These are phyloP conservation scores for Trichoderma harzianum DNA, from an alignment of 2,329 filamentous ascomycete species.

Conservation along the genomic window DNA sequence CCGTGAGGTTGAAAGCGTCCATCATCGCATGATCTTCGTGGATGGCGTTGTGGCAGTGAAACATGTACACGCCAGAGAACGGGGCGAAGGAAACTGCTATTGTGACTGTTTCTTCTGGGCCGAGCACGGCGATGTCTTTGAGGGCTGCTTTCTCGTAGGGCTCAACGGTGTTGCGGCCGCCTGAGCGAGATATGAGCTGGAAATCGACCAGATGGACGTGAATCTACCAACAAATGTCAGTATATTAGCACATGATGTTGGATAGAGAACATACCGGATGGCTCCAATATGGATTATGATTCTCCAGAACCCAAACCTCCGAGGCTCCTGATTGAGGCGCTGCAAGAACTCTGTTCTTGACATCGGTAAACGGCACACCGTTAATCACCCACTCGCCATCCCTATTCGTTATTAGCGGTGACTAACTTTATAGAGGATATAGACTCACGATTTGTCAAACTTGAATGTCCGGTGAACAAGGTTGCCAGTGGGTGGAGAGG, in stretches of 20 bases:
- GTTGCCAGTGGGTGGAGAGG: not conserved
- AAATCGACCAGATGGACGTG: not conserved
- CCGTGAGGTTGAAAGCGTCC: not conserved
- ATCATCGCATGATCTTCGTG: not conserved
- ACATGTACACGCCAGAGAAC: not conserved
- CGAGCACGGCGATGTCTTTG: not conserved
- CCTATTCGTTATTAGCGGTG: not conserved
- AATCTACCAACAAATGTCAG: not conserved
- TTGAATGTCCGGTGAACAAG: not conserved
- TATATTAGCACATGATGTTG: not conserved
- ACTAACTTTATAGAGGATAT: not conserved
- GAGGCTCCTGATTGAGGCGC: not conserved
- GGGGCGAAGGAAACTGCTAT: not conserved
- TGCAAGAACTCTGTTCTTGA: not conserved
- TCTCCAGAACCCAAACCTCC: not conserved
- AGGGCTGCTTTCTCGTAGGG: not conserved
- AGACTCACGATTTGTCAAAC: not conserved
- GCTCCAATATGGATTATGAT: not conserved
- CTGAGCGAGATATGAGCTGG: not conserved
- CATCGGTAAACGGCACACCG: not conserved
- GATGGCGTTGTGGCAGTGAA: constrained; percentile 1
- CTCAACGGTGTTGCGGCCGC: not conserved
- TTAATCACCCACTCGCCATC: not conserved
- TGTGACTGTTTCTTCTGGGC: not conserved
- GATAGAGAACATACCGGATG: not conserved